Percentiles rank a stretch among this genome's conserved stretches.
These are phyloP conservation scores for Volvariella volvacea DNA, from an alignment of 1,284 basidiomycete genomes.

Conservation along the genomic window DNA sequence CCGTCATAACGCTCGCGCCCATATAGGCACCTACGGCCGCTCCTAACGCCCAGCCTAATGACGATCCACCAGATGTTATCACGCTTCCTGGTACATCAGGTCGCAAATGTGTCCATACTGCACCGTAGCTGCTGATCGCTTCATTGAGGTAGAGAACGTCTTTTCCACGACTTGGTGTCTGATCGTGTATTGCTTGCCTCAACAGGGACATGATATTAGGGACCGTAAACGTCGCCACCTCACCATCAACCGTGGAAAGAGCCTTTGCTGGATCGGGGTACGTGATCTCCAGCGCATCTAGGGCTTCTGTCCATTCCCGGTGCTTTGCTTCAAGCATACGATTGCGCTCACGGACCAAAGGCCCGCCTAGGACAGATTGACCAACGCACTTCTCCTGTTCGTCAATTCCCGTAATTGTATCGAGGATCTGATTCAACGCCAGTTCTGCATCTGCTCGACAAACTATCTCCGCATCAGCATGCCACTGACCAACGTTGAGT, in stretches of 20 bases:
- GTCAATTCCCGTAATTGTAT: conserved; percentile 19
- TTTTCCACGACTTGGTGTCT: conserved; percentile 28
- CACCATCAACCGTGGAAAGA: conserved; percentile 8
- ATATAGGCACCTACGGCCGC: conserved; percentile 54
- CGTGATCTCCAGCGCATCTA: conserved; percentile 21
- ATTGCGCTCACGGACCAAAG: conserved; percentile 13
- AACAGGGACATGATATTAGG: conserved; percentile 44
- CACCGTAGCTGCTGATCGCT: conserved; percentile 48
- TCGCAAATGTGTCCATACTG: conserved; percentile 52
- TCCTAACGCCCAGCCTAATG: conserved; percentile 60
- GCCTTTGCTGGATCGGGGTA: conserved; percentile 6
- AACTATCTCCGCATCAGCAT: conserved; percentile 49
- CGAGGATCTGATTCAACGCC: conserved; percentile 45
- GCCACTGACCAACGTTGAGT: conserved; percentile 43
- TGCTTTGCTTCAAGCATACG: conserved; percentile 15
- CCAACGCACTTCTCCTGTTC: conserved; percentile 2
- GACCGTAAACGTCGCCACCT: conserved; percentile 27
- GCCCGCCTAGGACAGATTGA: conserved; percentile 11
- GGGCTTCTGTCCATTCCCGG: conserved; percentile 15
- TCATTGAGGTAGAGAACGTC: conserved; percentile 55
- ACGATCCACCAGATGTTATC: conserved; percentile 50
- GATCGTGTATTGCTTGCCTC: conserved; percentile 30
- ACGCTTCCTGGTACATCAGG: conserved; percentile 44
- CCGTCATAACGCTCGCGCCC: conserved; percentile 26
- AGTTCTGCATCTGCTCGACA: conserved; percentile 49